A percentile compares a stretch with the other conserved stretches of the same genome.
These are phyloP conservation scores for Candida schatavii DNA, from an alignment of 805 yeast genomes.

Conservation along the genomic window DNA sequence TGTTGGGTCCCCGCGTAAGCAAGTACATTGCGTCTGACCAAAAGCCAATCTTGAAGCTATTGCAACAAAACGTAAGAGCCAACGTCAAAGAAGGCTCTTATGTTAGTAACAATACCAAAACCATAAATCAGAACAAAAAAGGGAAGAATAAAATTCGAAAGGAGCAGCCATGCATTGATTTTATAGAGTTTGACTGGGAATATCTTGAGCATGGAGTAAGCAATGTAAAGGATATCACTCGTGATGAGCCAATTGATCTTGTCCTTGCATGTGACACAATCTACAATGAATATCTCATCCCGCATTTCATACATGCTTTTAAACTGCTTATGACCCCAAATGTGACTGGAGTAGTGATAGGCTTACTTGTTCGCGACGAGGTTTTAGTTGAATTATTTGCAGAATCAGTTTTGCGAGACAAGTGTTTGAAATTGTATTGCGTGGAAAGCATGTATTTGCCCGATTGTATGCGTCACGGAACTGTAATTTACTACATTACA, in stretches of 20 bases:
- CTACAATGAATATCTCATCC: conserved; percentile 59
- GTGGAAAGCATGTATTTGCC: conserved; percentile 31
- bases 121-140: not conserved
- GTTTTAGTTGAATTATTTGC: conserved; percentile 49
- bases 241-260: conserved; percentile 34
- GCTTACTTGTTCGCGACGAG: conserved; percentile 53
- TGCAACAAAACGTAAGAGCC: conserved; percentile 42
- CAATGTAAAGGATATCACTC: conserved; percentile 14
- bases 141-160: not conserved
- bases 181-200: conserved; percentile 64
- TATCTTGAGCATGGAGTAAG: conserved; percentile 31
- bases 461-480: no score
- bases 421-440: conserved; percentile 31
- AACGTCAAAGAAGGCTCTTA: conserved; percentile 27
- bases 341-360: conserved; percentile 40
- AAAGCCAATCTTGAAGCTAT: conserved; percentile 47
- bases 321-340: conserved; percentile 27
- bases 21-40: conserved; percentile 60
- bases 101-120: not conserved
- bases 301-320: conserved; percentile 46
- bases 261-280: conserved; percentile 65
- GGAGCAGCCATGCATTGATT: conserved; percentile 31
- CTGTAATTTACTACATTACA: no score
- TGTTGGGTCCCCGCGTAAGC: conserved; percentile 27
- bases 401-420: conserved; percentile 19